Conservation (phyloP, 805 yeast genomes). For the Phaffomyces opuntiae region DNA sequence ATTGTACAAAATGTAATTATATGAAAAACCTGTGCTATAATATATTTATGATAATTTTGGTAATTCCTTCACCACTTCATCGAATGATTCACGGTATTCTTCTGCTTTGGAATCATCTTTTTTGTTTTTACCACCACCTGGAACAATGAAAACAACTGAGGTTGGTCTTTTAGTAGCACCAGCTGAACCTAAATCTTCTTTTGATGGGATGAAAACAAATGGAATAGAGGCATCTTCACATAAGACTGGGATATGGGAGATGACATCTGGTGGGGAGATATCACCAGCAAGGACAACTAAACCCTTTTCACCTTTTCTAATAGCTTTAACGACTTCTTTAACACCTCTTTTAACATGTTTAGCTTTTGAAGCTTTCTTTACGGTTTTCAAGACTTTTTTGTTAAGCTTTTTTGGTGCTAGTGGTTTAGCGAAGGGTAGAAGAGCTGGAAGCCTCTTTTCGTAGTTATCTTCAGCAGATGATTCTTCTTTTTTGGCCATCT, state of each 20-base stretch:
- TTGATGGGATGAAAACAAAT: slow-evolving; percentile 89
- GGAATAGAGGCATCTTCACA: slow-evolving; percentile 95
- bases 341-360: slow-evolving; percentile 98
- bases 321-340: slow-evolving; percentile 95
- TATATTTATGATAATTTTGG: slow-evolving; percentile 21
- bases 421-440: slow-evolving; percentile 88
- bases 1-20: slow-evolving; percentile 2
- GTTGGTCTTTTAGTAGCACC: slow-evolving; percentile 99
- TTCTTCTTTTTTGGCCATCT: slow-evolving; percentile 41
- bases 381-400: slow-evolving; percentile 91
- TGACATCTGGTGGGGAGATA: slow-evolving; percentile 94
- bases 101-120: slow-evolving; percentile 61
- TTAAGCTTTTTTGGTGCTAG: slow-evolving; percentile 93
- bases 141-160: slow-evolving; percentile 93
- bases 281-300: slow-evolving; percentile 96
- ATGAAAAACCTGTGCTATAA: background rate
- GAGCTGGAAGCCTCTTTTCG: slow-evolving; percentile 85
- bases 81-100: slow-evolving; percentile 88
- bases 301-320: slow-evolving; percentile 97
- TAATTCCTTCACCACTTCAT: slow-evolving; percentile 92
- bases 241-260: slow-evolving; percentile 93
- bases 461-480: slow-evolving; percentile 60
- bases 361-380: slow-evolving; percentile 96
- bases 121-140: slow-evolving; percentile 87
- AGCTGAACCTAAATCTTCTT: slow-evolving; percentile 97